Conservation (phyloP, 139 green algal genomes). For the Dunaliella sp. region DNA sequence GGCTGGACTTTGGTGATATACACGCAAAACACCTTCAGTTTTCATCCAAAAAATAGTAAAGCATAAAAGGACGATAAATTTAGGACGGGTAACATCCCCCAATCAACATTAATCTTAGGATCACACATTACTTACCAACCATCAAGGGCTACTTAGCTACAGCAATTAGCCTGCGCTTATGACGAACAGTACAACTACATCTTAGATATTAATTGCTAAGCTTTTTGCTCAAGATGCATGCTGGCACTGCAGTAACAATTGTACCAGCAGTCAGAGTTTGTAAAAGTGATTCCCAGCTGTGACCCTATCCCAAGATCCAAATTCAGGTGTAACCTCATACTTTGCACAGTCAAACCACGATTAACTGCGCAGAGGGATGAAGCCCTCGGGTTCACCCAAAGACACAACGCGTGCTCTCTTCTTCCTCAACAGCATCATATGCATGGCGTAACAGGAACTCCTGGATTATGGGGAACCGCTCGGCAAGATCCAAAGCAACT, state of each 20-base stretch:
- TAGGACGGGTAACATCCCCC: too few relatives aligned
- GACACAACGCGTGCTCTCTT: not conserved
- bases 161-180: too few relatives aligned
- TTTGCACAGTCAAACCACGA: not conserved
- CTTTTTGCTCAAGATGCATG: too few relatives aligned
- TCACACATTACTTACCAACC: too few relatives aligned
- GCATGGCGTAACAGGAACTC: conserved; percentile 14
- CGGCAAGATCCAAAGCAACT: conserved; percentile 28
- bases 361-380: not conserved
- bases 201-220: too few relatives aligned
- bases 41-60: too few relatives aligned
- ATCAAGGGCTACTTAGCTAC: too few relatives aligned
- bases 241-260: not conserved
- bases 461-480: conserved; percentile 21
- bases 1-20: too few relatives aligned
- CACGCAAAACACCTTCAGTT: too few relatives aligned
- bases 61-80: too few relatives aligned
- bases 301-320: not conserved
- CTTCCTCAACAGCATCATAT: not conserved
- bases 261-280: not conserved
- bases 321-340: not conserved
- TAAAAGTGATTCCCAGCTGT: not conserved
- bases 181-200: too few relatives aligned
- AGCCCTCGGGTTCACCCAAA: not conserved
- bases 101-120: too few relatives aligned